Base-by-base conservation (phyloP, 1,284 basidiomycete genomes). In the Tranzscheliella williamsii region DNA sequence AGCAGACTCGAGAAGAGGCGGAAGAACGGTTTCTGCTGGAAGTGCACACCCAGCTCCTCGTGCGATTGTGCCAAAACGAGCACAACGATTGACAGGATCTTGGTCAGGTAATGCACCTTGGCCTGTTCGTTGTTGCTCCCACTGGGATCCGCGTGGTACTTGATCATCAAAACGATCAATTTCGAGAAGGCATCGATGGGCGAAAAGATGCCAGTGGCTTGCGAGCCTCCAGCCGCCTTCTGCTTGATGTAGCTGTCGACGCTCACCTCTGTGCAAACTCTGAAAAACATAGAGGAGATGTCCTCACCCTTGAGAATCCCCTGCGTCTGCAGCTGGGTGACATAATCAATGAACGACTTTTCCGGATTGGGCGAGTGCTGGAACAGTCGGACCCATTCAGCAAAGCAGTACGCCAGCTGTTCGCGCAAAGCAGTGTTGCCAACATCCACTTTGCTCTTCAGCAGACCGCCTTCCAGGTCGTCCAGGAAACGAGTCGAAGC, bases 11-110 rank as follows among this genome's bases (percentile, higher is more conserved):
- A 97, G 82, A 98, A 98, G 81, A 98, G 94, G 49, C 95, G 85
- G 82, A 94, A 94, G 83, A 97, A 98, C 2, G 95, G 94, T 79
- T 96, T 93, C 80, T 96, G 93, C 78, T 94, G 90, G 83, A 98
- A 98, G 42, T 85, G 83, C 2, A 85, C 81, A 3, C 90, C 91
- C 75, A 91, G 87, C 72, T 96, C 91, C 79, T 98, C 91, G 75
- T 98, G 94, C 79, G 89, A 85, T 73, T 93, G 91, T 31, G 95
- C 91, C 39, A 99, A 82, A 27, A 96, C 92, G 55, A 98, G 85
- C 34, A 97, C 91, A 75, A 97, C 88, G 79, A 98, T 98, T 8
- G 93, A 95, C 47, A 98, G 81, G 54, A 98, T 95, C 82, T 98
- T 98, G 62, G 92, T 93, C 74, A 96, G 83, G 80, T 98, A 98